These are phyloP conservation scores for Limonium bicolor DNA, from an alignment of 148 eudicot genomes.

Conservation along the genomic window DNA sequence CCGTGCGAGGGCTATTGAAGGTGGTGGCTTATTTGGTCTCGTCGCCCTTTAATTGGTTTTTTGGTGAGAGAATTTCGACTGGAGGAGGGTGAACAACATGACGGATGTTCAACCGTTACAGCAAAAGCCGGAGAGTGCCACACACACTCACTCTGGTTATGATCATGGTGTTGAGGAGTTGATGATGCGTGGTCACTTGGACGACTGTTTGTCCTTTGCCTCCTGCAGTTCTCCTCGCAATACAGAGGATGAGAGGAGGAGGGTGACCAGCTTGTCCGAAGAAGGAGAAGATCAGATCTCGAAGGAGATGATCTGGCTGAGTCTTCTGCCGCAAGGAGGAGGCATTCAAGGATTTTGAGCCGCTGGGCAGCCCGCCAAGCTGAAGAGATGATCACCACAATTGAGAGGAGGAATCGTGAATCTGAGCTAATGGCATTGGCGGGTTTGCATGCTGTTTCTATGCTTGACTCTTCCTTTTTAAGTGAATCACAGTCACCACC, in stretches of 20 bases:
- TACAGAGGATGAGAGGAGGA: conserved; percentile 78
- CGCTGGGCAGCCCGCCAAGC: conserved; percentile 97
- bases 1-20: conserved; percentile 6
- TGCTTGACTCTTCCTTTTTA: conserved; percentile 89
- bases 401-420: conserved; percentile 86
- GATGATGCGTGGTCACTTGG: conserved; percentile 80
- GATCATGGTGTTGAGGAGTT: conserved; percentile 75
- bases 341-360: conserved; percentile 73
- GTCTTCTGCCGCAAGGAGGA: conserved; percentile 87
- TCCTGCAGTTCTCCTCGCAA: conserved; percentile 70
- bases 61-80: conserved; percentile 10
- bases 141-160: conserved; percentile 40
- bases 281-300: conserved; percentile 80
- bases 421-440: conserved; percentile 96
- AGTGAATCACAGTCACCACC: conserved; percentile 77
- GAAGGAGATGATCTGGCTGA: conserved; percentile 95
- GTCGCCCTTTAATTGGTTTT: conserved; percentile 8
- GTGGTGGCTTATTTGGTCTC: conserved; percentile 2
- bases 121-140: conserved; percentile 59
- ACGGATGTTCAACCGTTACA: conserved; percentile 51
- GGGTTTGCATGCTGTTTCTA: conserved; percentile 85
- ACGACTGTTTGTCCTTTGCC: conserved; percentile 71
- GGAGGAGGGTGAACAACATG: conserved; percentile 20
- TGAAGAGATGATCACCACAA: conserved; percentile 89
- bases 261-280: conserved; percentile 66